phyloP scores from a whole-genome alignment of 768 basidiomycete species.

The Rhodosporidiobolus odoratus region DNA sequence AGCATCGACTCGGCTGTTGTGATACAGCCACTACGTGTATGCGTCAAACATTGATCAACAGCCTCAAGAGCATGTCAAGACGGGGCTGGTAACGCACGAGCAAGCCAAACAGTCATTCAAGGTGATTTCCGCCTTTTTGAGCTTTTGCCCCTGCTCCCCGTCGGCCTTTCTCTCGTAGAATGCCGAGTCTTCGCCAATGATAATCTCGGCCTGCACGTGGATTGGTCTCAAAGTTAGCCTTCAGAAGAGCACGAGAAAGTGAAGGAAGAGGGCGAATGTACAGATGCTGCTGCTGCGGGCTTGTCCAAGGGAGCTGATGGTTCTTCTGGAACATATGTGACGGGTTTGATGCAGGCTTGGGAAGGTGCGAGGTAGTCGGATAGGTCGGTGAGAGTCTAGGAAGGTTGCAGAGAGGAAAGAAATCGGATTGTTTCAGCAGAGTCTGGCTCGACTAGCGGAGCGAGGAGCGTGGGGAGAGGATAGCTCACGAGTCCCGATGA shows the following conservation, averaged over 20 bases:
- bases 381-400: constrained; percentile 8
- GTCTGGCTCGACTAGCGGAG: too few species aligned
- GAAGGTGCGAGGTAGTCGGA: constrained; percentile 88
- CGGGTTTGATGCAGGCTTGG: constrained; percentile 95
- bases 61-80: neutral
- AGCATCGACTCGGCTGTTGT: constrained; percentile 96
- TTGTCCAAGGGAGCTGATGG: constrained; percentile 52
- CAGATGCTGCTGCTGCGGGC: constrained; percentile 22
- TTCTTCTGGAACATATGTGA: constrained; percentile 55
- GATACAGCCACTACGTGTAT: constrained; percentile 75
- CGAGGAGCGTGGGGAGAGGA: too few species aligned
- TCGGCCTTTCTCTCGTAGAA: constrained; percentile 73
- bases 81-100: constrained; percentile 61
- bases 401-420: neutral
- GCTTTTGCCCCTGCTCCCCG: constrained; percentile 52
- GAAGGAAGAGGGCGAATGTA: constrained; percentile 5
- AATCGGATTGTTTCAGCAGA: too few species aligned
- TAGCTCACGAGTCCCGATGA: constrained; percentile 10
- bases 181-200: constrained; percentile 68
- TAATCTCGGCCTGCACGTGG: constrained; percentile 75
- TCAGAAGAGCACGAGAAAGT: neutral
- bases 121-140: constrained; percentile 90
- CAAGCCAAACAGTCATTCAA: constrained; percentile 97
- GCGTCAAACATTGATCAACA: neutral
- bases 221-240: constrained; percentile 44